Percentiles rank a stretch among this genome's conserved stretches.
phyloP scores from a whole-genome alignment of 208 protist species.

The Trypanosomatidae sp. region DNA sequence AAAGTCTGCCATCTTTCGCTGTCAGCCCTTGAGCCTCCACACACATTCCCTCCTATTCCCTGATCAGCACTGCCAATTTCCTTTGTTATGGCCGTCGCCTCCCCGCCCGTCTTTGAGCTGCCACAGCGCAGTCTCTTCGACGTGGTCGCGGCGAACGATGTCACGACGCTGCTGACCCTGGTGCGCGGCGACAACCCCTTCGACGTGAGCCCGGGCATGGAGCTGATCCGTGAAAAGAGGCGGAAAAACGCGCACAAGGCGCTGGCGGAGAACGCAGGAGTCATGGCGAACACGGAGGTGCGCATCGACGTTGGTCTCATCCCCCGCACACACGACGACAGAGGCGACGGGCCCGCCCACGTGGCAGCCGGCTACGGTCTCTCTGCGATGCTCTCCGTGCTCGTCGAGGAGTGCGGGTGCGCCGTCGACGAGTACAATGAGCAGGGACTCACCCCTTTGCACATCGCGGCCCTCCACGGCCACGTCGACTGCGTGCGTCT shows the following conservation, averaged over 20 bases:
- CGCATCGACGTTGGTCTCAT: conserved; percentile 32
- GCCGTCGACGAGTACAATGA: conserved; percentile 35
- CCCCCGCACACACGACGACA: conserved; percentile 20
- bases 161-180: conserved; percentile 39
- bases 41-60: too few relatives aligned
- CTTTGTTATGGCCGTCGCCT: background rate
- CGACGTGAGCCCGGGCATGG: conserved; percentile 60
- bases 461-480: conserved; percentile 42
- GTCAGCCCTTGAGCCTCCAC: too few relatives aligned
- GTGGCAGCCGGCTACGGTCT: conserved; percentile 42
- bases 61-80: too few relatives aligned
- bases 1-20: too few relatives aligned
- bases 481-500: conserved; percentile 34
- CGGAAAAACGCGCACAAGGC: conserved; percentile 1
- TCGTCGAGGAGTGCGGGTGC: conserved; percentile 44
- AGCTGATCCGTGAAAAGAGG: conserved; percentile 41
- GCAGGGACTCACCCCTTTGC: conserved; percentile 40
- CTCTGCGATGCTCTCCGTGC: conserved; percentile 19
- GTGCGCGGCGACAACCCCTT: conserved; percentile 60
- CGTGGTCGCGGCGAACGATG: conserved; percentile 47
- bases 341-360: conserved; percentile 46
- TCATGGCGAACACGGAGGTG: conserved; percentile 26
- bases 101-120: conserved; percentile 13
- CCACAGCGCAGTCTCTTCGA: conserved; percentile 45
- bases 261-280: conserved; percentile 37